Evolutionary conservation across 1,284 basidiomycete species (phyloP).

Genomic region (Ustilago tritici): DNA sequence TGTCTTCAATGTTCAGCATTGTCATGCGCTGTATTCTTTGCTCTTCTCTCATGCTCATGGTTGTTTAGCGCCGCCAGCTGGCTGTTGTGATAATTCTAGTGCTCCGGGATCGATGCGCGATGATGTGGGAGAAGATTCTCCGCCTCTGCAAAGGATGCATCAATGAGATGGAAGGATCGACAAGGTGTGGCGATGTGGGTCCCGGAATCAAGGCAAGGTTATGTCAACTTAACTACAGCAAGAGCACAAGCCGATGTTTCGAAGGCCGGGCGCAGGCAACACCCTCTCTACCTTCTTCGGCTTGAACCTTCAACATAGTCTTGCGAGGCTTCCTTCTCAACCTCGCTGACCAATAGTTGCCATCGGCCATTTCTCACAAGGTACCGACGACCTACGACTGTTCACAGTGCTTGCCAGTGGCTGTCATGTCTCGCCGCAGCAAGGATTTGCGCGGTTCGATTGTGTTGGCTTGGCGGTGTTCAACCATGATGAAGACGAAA

Average conservation of each 20-base stretch:
- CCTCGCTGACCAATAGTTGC: not conserved
- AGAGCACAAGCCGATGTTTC: conserved; percentile 9
- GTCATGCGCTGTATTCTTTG: not conserved
- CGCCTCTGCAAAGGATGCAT: conserved; percentile 5
- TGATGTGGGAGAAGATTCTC: conserved; percentile 33
- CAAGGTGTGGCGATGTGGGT: conserved; percentile 8
- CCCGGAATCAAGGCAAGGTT: not conserved
- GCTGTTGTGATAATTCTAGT: not conserved
- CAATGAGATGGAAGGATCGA: conserved; percentile 9
- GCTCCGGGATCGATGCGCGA: conserved; percentile 12
- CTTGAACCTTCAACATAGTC: not conserved
- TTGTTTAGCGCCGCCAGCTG: not conserved
- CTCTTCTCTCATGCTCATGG: not conserved
- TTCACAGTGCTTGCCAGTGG: not conserved
- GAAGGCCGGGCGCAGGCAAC: conserved; percentile 14
- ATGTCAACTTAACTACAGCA: not conserved
- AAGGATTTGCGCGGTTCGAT: not conserved
- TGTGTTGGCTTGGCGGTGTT: conserved; percentile 4
- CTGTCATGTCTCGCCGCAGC: conserved; percentile 7
- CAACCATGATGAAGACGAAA: not conserved
- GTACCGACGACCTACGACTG: not conserved
- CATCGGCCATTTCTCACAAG: not conserved
- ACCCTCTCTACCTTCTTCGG: not conserved
- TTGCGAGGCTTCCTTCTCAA: not conserved
- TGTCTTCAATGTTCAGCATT: not conserved